These are phyloP conservation scores for Blastomyces emzantsi DNA, from an alignment of 2,329 filamentous ascomycete genomes.

Conservation along the genomic window DNA sequence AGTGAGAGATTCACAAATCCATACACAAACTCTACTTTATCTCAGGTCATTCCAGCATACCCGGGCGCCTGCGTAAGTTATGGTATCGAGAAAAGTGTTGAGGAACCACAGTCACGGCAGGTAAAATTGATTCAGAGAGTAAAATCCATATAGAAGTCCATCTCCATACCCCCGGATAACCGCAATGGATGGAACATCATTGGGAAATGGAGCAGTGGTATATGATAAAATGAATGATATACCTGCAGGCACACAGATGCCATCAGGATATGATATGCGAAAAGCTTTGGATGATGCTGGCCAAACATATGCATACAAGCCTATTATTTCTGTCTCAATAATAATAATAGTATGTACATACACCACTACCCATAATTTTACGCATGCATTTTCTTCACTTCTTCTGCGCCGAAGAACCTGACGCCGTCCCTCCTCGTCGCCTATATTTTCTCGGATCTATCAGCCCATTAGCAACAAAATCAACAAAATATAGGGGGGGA, in stretches of 20 bases:
- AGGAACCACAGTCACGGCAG: neutral
- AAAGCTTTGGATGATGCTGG: neutral
- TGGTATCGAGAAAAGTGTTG: no score
- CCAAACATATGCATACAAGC: neutral
- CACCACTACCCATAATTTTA: neutral
- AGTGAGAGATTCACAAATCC: neutral
- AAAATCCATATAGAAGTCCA: neutral
- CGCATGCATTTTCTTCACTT: neutral
- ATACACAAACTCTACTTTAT: neutral
- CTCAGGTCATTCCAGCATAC: neutral
- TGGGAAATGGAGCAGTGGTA: neutral
- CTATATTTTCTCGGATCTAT: conserved; percentile 63
- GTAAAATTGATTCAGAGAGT: neutral
- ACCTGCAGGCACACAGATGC: neutral
- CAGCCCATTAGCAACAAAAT: neutral
- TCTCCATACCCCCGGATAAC: no score
- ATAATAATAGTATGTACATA: neutral
- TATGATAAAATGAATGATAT: neutral
- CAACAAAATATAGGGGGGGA: neutral
- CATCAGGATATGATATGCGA: neutral
- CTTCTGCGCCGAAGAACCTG: conserved; percentile 16
- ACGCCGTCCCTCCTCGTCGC: conserved; percentile 42
- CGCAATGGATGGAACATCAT: neutral
- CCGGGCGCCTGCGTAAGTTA: no score
- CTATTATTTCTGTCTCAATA: neutral